These are phyloP conservation scores for Jatropha podagrica DNA, from an alignment of 441 rosid genomes.

Conservation along the genomic window DNA sequence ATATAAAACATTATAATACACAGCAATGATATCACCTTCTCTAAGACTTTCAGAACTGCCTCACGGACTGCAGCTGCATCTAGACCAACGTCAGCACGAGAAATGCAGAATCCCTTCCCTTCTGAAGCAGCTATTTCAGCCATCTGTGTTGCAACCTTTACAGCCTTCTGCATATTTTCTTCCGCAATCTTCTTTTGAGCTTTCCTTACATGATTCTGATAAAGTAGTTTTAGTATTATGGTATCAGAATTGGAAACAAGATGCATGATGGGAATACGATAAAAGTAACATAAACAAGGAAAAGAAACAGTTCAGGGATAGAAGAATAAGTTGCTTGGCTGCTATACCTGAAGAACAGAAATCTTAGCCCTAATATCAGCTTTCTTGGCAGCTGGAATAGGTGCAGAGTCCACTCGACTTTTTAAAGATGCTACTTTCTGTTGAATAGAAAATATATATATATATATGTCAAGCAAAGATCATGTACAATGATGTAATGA, in stretches of 20 bases:
- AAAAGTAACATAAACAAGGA: not conserved
- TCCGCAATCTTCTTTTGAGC: conserved; percentile 91
- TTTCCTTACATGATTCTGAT: conserved; percentile 64
- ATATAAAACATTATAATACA: not conserved
- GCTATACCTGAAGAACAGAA: conserved; percentile 66
- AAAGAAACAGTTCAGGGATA: not conserved
- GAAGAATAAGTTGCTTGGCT: not conserved
- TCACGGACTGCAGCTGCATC: conserved; percentile 97
- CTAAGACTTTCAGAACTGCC: conserved; percentile 77
- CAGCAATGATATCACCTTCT: conserved; percentile 45
- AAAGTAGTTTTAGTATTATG: conserved; percentile 1
- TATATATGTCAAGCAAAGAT: not conserved
- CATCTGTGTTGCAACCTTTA: conserved; percentile 51
- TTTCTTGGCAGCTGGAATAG: conserved; percentile 87
- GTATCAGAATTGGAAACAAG: not conserved
- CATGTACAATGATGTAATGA: not conserved
- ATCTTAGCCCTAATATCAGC: conserved; percentile 84
- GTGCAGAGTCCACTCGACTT: conserved; percentile 66
- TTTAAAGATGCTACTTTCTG: conserved; percentile 87
- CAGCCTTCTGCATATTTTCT: conserved; percentile 76
- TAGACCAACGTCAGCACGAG: conserved; percentile 78
- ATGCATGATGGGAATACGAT: not conserved
- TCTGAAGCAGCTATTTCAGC: conserved; percentile 75
- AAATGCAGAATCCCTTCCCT: conserved; percentile 75
- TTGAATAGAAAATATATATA: conserved; percentile 2